Base-by-base conservation (phyloP, 257 asterid genomes). In the Penstemon barbatus region DNA sequence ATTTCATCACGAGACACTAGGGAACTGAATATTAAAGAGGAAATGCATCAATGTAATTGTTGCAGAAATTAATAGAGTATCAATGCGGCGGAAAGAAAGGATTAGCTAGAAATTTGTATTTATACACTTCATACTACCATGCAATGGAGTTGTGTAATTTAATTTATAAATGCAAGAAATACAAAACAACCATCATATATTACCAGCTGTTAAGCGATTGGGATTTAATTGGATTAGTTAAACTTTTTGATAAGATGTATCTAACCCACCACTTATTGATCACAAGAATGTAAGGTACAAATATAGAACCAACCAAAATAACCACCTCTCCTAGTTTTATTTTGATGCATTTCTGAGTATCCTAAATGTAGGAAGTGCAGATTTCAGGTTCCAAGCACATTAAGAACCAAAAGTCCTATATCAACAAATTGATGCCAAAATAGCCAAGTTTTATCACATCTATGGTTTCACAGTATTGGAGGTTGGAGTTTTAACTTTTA, bases 1-100 rank as follows among this genome's bases (percentile, higher is more conserved):
- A 78, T 85, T 66, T 86, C 86, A 74, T 65, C 74, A 65, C 50
- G 83, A 66, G 90, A 72, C 11, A 70, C 76, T 43, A 61, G 56
- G 66, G 78, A 65, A 73, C 95, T 89, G 85, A 69, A 73, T 62
- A 77, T 65, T 75, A 75, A 84, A 43, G 74, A 66, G 66, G 71
- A 58, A 57, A 66, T 63, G 46, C 48, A 56, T 75, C 64, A 75
- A 62, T 46, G 51, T 40, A 49, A 18, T 56, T 69, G 57, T n/a
- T 57, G 50, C 3, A 49, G 68, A 74, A 61, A 65, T 57, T 12
- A 65, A 52, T 72, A 25, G 70, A 19, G 33, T 41, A 55, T 61
- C 64, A 61, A 50, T 62, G 51, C 11, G 57, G 67, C 15, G 46
- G 13, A 44, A 48, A 79, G 51, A 60, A 71, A 48, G 51, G 39